Percentiles rank a stretch among this genome's conserved stretches.
These are phyloP conservation scores for Thielaviopsis populi DNA, from an alignment of 2,329 filamentous ascomycete species.

Conservation along the genomic window DNA sequence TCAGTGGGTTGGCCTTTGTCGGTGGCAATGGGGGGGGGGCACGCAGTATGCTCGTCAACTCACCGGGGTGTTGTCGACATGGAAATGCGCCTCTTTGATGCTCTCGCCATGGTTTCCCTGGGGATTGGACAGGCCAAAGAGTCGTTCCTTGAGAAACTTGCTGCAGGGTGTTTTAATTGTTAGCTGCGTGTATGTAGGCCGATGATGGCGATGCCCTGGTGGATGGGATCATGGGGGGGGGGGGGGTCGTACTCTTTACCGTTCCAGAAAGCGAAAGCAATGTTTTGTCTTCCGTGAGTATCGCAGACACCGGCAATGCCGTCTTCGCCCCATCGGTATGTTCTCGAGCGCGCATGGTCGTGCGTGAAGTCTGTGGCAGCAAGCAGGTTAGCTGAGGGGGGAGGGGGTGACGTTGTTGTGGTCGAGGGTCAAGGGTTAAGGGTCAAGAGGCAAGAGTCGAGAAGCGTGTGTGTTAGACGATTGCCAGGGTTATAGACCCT, in stretches of 20 bases:
- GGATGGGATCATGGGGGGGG: no score
- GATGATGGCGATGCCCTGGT: neutral
- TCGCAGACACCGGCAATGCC: conserved; percentile 90
- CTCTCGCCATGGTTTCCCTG: conserved; percentile 96
- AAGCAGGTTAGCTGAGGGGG: neutral
- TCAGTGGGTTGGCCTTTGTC: neutral
- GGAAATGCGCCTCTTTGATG: conserved; percentile 92
- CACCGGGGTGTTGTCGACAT: conserved; percentile 80
- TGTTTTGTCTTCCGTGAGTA: conserved; percentile 78
- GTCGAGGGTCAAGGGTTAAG: no score
- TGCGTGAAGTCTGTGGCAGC: conserved; percentile 71
- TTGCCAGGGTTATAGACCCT: conserved; percentile 20
- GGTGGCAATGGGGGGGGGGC: neutral
- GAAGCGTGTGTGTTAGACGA: neutral
- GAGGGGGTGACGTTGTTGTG: no score
- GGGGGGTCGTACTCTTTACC: conserved; percentile 58
- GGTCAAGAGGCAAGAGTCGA: neutral
- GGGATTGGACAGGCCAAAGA: conserved; percentile 90
- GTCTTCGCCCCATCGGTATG: conserved; percentile 92
- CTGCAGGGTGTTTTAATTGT: conserved; percentile 30
- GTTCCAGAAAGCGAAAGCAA: conserved; percentile 96
- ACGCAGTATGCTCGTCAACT: neutral
- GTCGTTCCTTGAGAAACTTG: conserved; percentile 82
- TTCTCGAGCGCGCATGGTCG: conserved; percentile 74
- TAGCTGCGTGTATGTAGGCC: neutral